phyloP scores from a whole-genome alignment of 2,329 filamentous ascomycete genomes.

The Elsinoe arachidis region DNA sequence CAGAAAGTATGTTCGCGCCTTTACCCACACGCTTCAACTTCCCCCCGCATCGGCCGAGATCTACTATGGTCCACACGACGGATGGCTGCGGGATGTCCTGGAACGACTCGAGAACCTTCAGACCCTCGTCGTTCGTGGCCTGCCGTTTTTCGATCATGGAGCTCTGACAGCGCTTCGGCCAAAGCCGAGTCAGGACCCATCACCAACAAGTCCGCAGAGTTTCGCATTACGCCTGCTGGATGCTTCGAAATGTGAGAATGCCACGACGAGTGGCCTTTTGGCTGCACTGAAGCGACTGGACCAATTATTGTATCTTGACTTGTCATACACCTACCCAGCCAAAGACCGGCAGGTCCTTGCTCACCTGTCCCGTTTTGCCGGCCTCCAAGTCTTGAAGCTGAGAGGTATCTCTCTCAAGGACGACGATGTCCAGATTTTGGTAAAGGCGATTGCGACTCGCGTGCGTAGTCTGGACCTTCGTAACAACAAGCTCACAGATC shows the following conservation, averaged over 20 bases:
- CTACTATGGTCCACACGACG: conserved; percentile 49
- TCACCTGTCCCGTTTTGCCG: conserved; percentile 38
- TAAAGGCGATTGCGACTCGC: conserved; percentile 42
- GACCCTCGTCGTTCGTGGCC: conserved; percentile 48
- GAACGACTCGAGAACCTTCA: conserved; percentile 51
- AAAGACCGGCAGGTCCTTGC: conserved; percentile 35
- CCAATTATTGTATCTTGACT: conserved; percentile 48
- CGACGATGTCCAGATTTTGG: conserved; percentile 43
- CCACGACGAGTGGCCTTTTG: conserved; percentile 46
- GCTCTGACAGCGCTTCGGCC: conserved; percentile 40
- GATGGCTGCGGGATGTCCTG: conserved; percentile 52
- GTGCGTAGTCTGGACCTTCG: conserved; percentile 50
- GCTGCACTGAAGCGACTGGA: conserved; percentile 46
- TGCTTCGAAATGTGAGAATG: conserved; percentile 49
- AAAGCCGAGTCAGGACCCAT: not conserved
- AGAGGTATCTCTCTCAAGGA: conserved; percentile 47
- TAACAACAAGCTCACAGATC: conserved; percentile 50
- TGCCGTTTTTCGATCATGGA: conserved; percentile 55
- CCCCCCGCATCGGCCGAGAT: conserved; percentile 53
- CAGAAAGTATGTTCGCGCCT: conserved; percentile 42
- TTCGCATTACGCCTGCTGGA: conserved; percentile 48
- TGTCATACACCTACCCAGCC: conserved; percentile 39
- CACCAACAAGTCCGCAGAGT: not conserved
- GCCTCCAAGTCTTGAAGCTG: conserved; percentile 50
- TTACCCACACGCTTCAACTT: conserved; percentile 54